Percentiles rank a stretch among this genome's conserved stretches.
Conservation (phyloP, 2,329 filamentous ascomycete genomes). For the Ilyonectria destructans region DNA sequence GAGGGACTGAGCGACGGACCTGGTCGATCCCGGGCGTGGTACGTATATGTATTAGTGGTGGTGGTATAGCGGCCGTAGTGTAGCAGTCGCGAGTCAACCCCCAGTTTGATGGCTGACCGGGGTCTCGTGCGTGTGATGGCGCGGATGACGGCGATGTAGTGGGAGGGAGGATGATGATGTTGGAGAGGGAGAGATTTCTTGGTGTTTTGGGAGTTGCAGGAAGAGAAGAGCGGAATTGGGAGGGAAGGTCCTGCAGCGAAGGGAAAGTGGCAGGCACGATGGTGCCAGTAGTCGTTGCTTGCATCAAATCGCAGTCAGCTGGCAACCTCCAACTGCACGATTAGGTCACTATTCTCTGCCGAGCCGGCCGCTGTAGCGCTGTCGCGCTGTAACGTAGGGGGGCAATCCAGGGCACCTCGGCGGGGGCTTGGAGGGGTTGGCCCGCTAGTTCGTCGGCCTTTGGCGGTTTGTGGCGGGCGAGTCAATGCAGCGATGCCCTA, state of each 20-base stretch:
- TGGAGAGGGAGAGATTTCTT: neutral
- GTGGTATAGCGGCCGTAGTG: slow-evolving; percentile 21
- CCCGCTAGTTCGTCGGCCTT: slow-evolving; percentile 20
- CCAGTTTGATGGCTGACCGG: slow-evolving; percentile 25
- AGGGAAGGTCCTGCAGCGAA: slow-evolving; percentile 16
- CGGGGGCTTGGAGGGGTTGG: slow-evolving; percentile 14
- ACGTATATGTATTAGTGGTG: slow-evolving; percentile 31
- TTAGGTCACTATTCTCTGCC: slow-evolving; percentile 28
- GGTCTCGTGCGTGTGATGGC: slow-evolving; percentile 21
- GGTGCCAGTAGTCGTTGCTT: slow-evolving; percentile 32
- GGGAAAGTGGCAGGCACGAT: slow-evolving; percentile 24
- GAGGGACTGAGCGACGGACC: slow-evolving; percentile 37
- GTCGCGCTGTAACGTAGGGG: slow-evolving; percentile 22
- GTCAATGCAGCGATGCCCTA: slow-evolving; percentile 31
- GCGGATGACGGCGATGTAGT: neutral
- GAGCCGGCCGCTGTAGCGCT: slow-evolving; percentile 27
- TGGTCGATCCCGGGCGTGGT: slow-evolving; percentile 18
- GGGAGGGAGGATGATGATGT: neutral
- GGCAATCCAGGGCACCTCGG: slow-evolving; percentile 13
- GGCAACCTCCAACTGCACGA: slow-evolving; percentile 28
- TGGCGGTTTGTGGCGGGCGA: slow-evolving; percentile 26
- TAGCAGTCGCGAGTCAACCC: slow-evolving; percentile 30
- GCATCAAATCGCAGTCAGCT: slow-evolving; percentile 44
- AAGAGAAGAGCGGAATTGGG: slow-evolving; percentile 1
- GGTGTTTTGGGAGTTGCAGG: slow-evolving; percentile 10